Conservation (phyloP, 441 rosid species). For the Cnidoscolus chayamansa region DNA sequence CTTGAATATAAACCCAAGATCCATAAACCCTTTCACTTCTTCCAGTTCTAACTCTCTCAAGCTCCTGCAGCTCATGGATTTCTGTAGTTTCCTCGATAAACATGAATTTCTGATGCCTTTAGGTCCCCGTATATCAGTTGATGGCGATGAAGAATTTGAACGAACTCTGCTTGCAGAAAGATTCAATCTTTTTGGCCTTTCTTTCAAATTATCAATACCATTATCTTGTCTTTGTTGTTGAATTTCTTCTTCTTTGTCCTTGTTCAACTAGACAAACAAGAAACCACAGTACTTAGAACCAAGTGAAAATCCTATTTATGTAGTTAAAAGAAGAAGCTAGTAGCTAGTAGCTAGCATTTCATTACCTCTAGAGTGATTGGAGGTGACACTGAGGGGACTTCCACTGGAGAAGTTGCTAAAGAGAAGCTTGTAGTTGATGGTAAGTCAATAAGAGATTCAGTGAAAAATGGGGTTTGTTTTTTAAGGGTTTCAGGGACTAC, state of each 20-base stretch:
- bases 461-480: conserved; percentile 11
- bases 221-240: conserved; percentile 10
- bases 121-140: conserved; percentile 6
- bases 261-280: not conserved
- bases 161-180: conserved; percentile 22
- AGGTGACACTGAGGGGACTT: not conserved
- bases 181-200: conserved; percentile 33
- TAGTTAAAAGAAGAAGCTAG: not conserved
- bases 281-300: not conserved
- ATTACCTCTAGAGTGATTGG: conserved; percentile 20
- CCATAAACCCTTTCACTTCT: conserved; percentile 65
- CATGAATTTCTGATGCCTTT: conserved; percentile 16
- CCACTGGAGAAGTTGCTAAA: conserved; percentile 18
- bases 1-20: conserved; percentile 53
- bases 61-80: conserved; percentile 44
- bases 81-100: conserved; percentile 15
- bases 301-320: not conserved
- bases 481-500: conserved; percentile 24
- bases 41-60: conserved; percentile 50
- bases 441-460: conserved; percentile 13
- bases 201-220: conserved; percentile 3
- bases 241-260: conserved; percentile 17
- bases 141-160: conserved; percentile 39
- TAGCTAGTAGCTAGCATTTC: not conserved
- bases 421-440: conserved; percentile 17